phyloP scores from a whole-genome alignment of 1,284 basidiomycete genomes.

The Ganoderma multipileum region DNA sequence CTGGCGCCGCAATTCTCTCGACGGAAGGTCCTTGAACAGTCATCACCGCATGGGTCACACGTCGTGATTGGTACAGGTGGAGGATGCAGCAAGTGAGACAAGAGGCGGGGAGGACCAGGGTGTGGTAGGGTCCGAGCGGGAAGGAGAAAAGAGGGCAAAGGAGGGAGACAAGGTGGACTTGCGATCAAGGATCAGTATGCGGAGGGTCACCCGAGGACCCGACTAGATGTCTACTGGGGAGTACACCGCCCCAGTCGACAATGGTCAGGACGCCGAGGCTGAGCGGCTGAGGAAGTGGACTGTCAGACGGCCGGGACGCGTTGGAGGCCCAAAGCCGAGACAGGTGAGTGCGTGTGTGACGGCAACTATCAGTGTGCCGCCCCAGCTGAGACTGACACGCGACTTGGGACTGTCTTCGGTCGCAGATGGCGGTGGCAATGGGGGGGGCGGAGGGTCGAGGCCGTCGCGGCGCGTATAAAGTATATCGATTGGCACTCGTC shows the following conservation, averaged over 20 bases:
- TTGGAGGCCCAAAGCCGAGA: neutral
- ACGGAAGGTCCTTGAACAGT: conserved; percentile 3
- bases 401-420: neutral
- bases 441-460: neutral
- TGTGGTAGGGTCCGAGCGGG: neutral
- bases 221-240: conserved; percentile 8
- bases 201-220: conserved; percentile 8
- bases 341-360: neutral
- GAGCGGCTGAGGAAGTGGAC: neutral
- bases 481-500: conserved; percentile 6
- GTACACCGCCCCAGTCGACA: conserved; percentile 7
- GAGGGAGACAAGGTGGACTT: conserved; percentile 1
- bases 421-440: neutral
- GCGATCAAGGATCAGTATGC: conserved; percentile 11
- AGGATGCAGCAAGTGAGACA: neutral
- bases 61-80: conserved; percentile 19
- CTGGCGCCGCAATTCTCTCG: conserved; percentile 6
- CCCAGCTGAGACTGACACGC: neutral
- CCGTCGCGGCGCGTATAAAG: neutral
- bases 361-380: neutral
- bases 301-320: neutral
- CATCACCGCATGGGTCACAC: conserved; percentile 21
- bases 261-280: neutral
- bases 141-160: neutral
- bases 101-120: neutral